phyloP scores from a whole-genome alignment of 192 early-diverging fungal species.

The Endogone sp. region DNA sequence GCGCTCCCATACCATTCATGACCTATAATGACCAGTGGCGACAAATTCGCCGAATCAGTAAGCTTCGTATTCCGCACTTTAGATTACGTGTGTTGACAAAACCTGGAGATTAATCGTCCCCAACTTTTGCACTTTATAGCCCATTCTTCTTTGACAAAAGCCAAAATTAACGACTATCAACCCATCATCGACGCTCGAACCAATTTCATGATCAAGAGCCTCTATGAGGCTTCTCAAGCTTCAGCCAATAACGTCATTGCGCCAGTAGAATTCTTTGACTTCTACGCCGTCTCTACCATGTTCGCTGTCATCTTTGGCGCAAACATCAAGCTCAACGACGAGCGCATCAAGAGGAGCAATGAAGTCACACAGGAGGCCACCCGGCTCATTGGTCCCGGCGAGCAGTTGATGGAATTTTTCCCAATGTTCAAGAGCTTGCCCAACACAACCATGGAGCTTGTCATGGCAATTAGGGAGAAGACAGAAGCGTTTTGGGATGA shows the following conservation, averaged over 20 bases:
- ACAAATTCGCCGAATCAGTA: conserved; percentile 23
- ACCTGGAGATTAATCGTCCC: no score
- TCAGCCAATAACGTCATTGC: not conserved
- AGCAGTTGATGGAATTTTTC: conserved; percentile 30
- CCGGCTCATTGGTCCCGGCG: conserved; percentile 8
- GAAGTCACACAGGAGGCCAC: conserved; percentile 17
- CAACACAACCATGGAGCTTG: not conserved
- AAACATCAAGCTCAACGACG: conserved; percentile 15
- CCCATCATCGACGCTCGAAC: conserved; percentile 16
- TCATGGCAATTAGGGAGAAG: not conserved
- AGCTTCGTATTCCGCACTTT: not conserved
- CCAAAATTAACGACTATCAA: conserved; percentile 30
- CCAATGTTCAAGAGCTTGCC: conserved; percentile 20
- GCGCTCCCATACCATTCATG: conserved; percentile 31
- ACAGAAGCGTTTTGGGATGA: conserved; percentile 22
- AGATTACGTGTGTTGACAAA: no score
- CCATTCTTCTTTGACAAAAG: conserved; percentile 21
- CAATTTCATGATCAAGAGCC: not conserved
- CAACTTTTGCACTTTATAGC: no score
- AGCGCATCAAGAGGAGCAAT: conserved; percentile 27
- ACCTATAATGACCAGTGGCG: conserved; percentile 27
- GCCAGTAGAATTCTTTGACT: conserved; percentile 8
- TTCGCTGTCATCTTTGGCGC: conserved; percentile 22
- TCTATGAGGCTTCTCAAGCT: not conserved
- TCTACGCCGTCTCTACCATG: conserved; percentile 28